These are phyloP conservation scores for Trametes elegans DNA, from an alignment of 768 basidiomycete species.

Conservation along the genomic window DNA sequence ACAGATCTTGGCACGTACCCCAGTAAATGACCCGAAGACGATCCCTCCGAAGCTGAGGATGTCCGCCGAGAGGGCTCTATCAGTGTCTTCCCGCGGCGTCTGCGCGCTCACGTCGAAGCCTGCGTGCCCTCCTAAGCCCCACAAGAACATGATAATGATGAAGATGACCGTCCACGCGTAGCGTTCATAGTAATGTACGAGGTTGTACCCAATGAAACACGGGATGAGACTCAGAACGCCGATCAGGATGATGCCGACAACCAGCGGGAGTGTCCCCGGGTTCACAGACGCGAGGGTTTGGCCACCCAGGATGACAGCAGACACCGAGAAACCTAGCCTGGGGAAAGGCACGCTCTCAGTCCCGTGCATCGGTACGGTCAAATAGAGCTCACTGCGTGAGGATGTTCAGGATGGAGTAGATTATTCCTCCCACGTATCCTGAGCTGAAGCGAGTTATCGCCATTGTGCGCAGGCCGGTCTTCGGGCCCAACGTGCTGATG, in stretches of 20 bases:
- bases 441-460: conserved; percentile 47
- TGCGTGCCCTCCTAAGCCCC: conserved; percentile 46
- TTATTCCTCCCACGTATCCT: conserved; percentile 47
- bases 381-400: conserved; percentile 42
- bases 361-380: too few relatives aligned
- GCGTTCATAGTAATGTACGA: conserved; percentile 49
- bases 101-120: conserved; percentile 46
- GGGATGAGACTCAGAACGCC: conserved; percentile 41
- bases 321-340: conserved; percentile 48
- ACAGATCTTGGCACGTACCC: conserved; percentile 31
- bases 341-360: too few relatives aligned
- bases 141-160: conserved; percentile 50
- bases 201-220: conserved; percentile 46
- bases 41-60: conserved; percentile 53
- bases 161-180: conserved; percentile 52
- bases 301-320: conserved; percentile 52
- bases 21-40: conserved; percentile 46
- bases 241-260: conserved; percentile 49
- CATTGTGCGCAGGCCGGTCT: conserved; percentile 55
- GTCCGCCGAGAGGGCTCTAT: conserved; percentile 43
- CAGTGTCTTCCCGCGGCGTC: conserved; percentile 41
- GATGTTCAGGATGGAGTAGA: conserved; percentile 54
- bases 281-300: conserved; percentile 49
- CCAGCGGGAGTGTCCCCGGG: conserved; percentile 41
- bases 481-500: conserved; percentile 52